Conservation (phyloP, 2,329 filamentous ascomycete genomes). For the Calonectria ilicicola region DNA sequence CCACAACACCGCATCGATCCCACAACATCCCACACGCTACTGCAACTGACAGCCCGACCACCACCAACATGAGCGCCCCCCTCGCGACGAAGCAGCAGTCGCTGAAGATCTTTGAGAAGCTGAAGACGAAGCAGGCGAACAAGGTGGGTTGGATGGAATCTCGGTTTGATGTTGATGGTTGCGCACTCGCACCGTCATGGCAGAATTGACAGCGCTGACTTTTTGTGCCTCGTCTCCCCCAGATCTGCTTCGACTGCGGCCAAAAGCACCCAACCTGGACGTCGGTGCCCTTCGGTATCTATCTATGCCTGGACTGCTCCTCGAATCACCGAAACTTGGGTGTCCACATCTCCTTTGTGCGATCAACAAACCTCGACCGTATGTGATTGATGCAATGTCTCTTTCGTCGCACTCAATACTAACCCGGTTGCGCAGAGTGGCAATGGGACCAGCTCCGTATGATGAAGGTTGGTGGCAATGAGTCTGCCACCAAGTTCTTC, state of each 20-base stretch:
- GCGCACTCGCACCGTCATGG: background rate
- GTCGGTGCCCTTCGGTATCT: conserved; percentile 96
- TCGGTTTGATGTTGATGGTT: background rate
- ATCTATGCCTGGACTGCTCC: conserved; percentile 97
- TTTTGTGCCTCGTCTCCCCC: background rate
- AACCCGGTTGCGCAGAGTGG: conserved; percentile 73
- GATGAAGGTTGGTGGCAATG: conserved; percentile 99
- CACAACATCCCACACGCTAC: conserved; percentile 14
- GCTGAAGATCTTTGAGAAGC: conserved; percentile 96
- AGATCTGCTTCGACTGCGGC: conserved; percentile 99
- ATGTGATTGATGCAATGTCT: conserved; percentile 55
- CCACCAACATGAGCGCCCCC: conserved; percentile 68
- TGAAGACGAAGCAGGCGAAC: conserved; percentile 94
- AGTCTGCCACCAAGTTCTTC: conserved; percentile 98
- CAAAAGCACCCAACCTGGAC: conserved; percentile 99
- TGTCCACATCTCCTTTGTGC: conserved; percentile 98
- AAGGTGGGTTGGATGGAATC: conserved; percentile 71
- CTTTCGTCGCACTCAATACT: conserved; percentile 27
- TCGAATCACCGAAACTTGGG: conserved; percentile 97
- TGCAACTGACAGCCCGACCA: conserved; percentile 20
- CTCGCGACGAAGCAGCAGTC: conserved; percentile 93
- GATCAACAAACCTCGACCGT: conserved; percentile 98
- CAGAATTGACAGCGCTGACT: conserved; percentile 20
- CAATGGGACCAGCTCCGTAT: conserved; percentile 98
- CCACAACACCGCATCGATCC: background rate